Evolutionary conservation across 192 early-diverging fungal genomes (phyloP).

Genomic region (Gaertneriomyces sp.): DNA sequence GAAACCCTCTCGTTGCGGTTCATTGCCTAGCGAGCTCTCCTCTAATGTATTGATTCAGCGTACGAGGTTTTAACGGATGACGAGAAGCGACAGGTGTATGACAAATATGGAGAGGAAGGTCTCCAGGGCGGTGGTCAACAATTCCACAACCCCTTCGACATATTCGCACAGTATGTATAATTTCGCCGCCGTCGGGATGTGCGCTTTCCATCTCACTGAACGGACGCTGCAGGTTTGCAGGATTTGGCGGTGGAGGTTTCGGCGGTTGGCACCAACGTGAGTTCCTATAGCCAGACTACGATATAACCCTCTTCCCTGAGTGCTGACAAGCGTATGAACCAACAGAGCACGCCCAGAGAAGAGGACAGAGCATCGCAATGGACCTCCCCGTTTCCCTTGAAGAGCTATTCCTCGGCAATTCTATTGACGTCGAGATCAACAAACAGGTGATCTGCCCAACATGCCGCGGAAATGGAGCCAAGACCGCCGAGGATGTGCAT

Average conservation of each 20-base stretch:
- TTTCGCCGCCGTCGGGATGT: slow-evolving; percentile 15
- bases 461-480: slow-evolving; percentile 90
- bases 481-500: slow-evolving; percentile 74
- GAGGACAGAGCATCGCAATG: slow-evolving; percentile 76
- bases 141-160: slow-evolving; percentile 97
- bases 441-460: slow-evolving; percentile 91
- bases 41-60: slow-evolving; percentile 48
- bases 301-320: background rate
- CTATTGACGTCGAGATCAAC: slow-evolving; percentile 86
- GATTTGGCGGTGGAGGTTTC: slow-evolving; percentile 55
- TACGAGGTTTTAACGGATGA: slow-evolving; percentile 93
- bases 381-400: slow-evolving; percentile 81
- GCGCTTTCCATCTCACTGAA: too few species aligned
- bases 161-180: slow-evolving; percentile 73
- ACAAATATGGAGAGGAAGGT: slow-evolving; percentile 95
- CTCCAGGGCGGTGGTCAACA: slow-evolving; percentile 67
- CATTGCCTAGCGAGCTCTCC: background rate
- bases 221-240: slow-evolving; percentile 36
- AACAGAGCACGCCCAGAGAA: slow-evolving; percentile 46
- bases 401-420: slow-evolving; percentile 82
- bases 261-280: slow-evolving; percentile 17
- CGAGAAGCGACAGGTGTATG: slow-evolving; percentile 86
- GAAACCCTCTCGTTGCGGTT: background rate
- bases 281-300: background rate
- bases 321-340: background rate